Evolutionary conservation across 2,329 filamentous ascomycete genomes (phyloP).

Genomic region (Pseudocercospora fijiensis): DNA sequence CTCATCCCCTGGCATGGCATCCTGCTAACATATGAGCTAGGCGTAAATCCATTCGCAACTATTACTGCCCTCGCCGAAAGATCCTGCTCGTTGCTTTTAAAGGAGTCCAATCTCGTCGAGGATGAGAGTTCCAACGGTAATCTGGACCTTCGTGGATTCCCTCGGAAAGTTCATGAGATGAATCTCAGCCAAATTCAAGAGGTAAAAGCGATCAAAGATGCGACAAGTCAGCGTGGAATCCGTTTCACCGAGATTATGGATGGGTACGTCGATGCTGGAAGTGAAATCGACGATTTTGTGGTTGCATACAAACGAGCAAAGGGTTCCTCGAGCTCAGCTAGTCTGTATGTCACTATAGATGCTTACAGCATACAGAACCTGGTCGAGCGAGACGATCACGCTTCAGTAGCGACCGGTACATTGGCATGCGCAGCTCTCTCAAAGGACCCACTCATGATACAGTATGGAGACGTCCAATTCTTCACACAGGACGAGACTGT

Average conservation of each 20-base stretch:
- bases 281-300: neutral
- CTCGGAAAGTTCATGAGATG: neutral
- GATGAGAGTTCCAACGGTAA: neutral
- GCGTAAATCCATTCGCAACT: constrained; percentile 65
- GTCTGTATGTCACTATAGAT: neutral
- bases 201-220: neutral
- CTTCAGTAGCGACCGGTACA: neutral
- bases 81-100: constrained; percentile 48
- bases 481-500: constrained; percentile 1
- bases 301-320: neutral
- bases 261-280: neutral
- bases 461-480: neutral
- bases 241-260: constrained; percentile 6
- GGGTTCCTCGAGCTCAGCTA: neutral
- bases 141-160: neutral
- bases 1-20: neutral
- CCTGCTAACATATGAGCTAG: neutral
- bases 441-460: neutral
- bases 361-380: neutral
- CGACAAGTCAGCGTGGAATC: neutral
- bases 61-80: constrained; percentile 68
- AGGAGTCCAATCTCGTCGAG: neutral
- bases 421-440: neutral
- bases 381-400: neutral
- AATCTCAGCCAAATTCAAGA: neutral